Evolutionary conservation across 352 stramenopile species (phyloP), one percentile per base, ranked within the genome.

Genomic region (Phytophthora gonapodyides): DNA sequence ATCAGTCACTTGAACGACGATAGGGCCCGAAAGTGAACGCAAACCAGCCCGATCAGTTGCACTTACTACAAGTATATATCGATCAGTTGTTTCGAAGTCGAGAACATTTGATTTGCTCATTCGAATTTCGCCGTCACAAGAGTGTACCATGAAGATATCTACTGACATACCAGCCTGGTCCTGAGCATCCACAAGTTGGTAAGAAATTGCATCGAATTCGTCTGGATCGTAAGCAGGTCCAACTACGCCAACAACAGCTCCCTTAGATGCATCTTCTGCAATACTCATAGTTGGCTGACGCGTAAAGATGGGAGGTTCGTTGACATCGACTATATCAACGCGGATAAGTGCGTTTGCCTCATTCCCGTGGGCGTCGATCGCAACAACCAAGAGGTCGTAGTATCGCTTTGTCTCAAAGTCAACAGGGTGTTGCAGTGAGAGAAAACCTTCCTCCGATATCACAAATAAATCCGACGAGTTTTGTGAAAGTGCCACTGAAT

Each of bases 111-210:
- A 61, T 3, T 53, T 57, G 13, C 64, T 62, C 3, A 88, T 24
- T 1, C 73, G 68, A 53, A 88, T 51, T 67, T 86, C 74, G 40
- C 76, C 79, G 52, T 82, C 67, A 36, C 79, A 88, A 11, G 74
- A 81, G 45, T 78, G 61, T n/a, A 88, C 69, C 48, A 69, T 76
- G 13, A 88, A 88, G 1, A 75, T 40, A 54, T 88, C 70, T 0
- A 87, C 72, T 1, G 75, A 75, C 2, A 52, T 34, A 6, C 72
- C 79, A 1, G 38, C 51, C 5, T 21, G 3, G 45, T 87, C 68
- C 2, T 55, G 48, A 11, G 64, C 62, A 16, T 61, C 17, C 5
- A 69, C 43, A 4, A 87, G 38, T 15, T 82, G 45, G 34, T 84
- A 84, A 1, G 66, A 74, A 36, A 85, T 41, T 0, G 75, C 30